Evolutionary conservation across 2,329 filamentous ascomycete species (phyloP).

Genomic region (Paraphoma chrysanthemicola): DNA sequence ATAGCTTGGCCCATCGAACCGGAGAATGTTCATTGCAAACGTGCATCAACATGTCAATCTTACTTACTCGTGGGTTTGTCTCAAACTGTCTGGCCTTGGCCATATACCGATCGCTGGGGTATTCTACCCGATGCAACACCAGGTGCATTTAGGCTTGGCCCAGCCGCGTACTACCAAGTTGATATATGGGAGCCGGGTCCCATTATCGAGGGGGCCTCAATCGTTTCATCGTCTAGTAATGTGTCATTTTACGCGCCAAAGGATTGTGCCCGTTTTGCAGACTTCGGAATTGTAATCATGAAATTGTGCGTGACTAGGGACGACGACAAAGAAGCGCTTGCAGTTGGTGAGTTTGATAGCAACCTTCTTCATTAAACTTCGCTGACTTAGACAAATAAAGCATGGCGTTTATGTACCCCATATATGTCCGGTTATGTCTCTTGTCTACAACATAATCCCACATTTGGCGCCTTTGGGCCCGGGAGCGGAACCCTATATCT

Average conservation of each 20-base stretch:
- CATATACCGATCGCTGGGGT: too few species aligned
- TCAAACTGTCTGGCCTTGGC: neutral
- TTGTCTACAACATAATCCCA: neutral
- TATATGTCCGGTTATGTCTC: too few species aligned
- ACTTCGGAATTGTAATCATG: neutral
- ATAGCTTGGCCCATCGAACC: neutral
- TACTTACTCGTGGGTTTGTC: neutral
- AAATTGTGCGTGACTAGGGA: neutral
- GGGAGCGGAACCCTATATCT: neutral
- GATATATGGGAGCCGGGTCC: neutral
- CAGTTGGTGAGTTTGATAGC: neutral
- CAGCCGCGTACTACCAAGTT: neutral
- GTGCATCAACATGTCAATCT: neutral
- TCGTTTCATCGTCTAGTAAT: neutral
- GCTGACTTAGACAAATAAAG: too few species aligned
- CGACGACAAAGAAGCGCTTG: neutral
- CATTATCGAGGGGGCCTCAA: neutral
- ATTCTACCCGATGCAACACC: too few species aligned
- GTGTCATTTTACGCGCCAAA: neutral
- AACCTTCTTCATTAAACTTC: too few species aligned
- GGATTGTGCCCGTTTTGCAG: neutral
- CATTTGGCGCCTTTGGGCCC: neutral
- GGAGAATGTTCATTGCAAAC: neutral
- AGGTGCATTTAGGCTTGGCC: neutral
- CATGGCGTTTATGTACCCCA: too few species aligned